Base-by-base conservation (phyloP, 1,284 basidiomycete species). In the Moniliophthora roreri region DNA sequence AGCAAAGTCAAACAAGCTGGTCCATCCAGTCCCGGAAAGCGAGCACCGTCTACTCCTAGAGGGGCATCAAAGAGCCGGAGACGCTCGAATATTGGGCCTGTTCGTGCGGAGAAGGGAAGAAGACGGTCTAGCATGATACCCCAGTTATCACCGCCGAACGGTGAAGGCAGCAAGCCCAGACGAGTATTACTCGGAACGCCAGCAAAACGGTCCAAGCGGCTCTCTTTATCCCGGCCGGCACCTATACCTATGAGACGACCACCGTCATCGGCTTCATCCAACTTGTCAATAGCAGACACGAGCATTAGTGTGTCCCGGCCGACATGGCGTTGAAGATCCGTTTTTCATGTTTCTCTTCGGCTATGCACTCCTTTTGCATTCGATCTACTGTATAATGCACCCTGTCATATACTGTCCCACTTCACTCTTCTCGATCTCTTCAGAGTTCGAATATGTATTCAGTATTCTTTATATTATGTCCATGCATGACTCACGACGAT, bases 81-180 rank as follows among this genome's bases (percentile, higher is more conserved):
- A 56, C 79, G 85, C 47, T 92, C 90, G 24, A 85, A 84, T 60
- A 79, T 90, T 52, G 89, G 89, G 3, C 80, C 85, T 11, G 62
- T 85, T 63, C 81, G 89, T 23, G 77, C 71, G 56, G 89, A 91
- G 66, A 88, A 88, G 66, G 70, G 70, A 15, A 73, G 89, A 58
- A 74, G 89, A 56, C 77, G 89, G 50, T 91, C 89, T 37, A 93
- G 90, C 63, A 69, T 89, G 74, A 88, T 91, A 56, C 85, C 85
- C 10, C 80, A 85, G 59, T 75, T 84, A 38, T 79, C 82, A 11
- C 74, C 79, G 13, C 64, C 69, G 8, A 61, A 58, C 35, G 74
- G 66, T 23, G 71, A 72, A 0, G 58, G 60, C 0, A 60, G 51
- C 15, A 71, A 66, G 36, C 64, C 74, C 38, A 66, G 78, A 49